These are phyloP conservation scores for Oldenlandia corymbosa DNA, from an alignment of 257 asterid genomes.

Conservation along the genomic window DNA sequence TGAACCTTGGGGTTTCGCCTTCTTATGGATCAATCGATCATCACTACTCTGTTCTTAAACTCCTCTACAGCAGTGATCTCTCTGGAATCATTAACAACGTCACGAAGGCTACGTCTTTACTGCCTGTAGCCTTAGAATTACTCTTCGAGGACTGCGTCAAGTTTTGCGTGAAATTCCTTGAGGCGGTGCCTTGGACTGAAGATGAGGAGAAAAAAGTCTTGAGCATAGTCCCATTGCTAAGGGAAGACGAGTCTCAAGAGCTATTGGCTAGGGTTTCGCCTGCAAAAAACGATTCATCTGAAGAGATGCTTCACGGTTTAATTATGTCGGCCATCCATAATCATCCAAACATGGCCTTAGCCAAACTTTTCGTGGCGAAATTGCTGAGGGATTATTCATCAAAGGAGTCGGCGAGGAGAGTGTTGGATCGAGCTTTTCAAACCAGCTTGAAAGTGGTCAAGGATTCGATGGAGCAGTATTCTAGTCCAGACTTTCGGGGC, in stretches of 20 bases:
- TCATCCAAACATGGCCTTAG: slow-evolving; percentile 62
- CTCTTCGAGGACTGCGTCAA: slow-evolving; percentile 82
- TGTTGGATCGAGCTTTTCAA: slow-evolving; percentile 64
- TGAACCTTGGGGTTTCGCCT: slow-evolving; percentile 41
- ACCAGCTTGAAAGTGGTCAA: slow-evolving; percentile 63
- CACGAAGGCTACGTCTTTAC: slow-evolving; percentile 47
- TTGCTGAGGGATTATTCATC: slow-evolving; percentile 79
- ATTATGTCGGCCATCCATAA: slow-evolving; percentile 61
- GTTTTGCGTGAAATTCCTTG: slow-evolving; percentile 69
- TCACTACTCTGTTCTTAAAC: slow-evolving; percentile 45
- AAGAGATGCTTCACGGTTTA: slow-evolving; percentile 81
- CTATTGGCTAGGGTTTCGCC: slow-evolving; percentile 65
- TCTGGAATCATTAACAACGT: slow-evolving; percentile 34
- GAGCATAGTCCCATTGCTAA: slow-evolving; percentile 50
- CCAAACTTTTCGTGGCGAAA: slow-evolving; percentile 86
- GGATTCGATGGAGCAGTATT: slow-evolving; percentile 81
- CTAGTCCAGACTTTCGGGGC: slow-evolving; percentile 86
- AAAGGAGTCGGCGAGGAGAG: slow-evolving; percentile 56
- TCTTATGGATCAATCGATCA: slow-evolving; percentile 36
- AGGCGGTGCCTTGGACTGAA: slow-evolving; percentile 97
- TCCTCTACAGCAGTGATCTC: slow-evolving; percentile 56
- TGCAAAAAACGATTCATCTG: slow-evolving; percentile 35
- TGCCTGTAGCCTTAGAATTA: slow-evolving; percentile 74
- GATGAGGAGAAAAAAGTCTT: slow-evolving; percentile 68
- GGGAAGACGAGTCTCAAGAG: slow-evolving; percentile 62